Evolutionary conservation across 1,139 yeast species (phyloP).

Genomic region (Debaryomycetaceae sp.): DNA sequence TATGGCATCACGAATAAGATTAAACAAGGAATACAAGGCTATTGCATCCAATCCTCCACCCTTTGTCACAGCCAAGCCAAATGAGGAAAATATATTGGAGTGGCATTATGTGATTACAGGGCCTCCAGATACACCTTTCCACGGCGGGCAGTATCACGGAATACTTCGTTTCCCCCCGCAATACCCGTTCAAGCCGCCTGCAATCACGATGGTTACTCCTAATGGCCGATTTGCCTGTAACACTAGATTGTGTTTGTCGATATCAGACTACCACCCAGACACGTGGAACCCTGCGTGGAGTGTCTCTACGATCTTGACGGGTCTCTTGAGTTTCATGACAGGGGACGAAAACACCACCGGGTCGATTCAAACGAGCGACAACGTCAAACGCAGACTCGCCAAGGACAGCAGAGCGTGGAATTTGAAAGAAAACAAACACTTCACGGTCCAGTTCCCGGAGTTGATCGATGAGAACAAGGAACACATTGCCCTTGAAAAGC

Average conservation of each 20-base stretch:
- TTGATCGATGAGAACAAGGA: slow-evolving; percentile 45
- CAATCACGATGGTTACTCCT: slow-evolving; percentile 87
- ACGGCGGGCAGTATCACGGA: slow-evolving; percentile 88
- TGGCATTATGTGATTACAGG: slow-evolving; percentile 85
- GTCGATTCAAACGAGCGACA: slow-evolving; percentile 34
- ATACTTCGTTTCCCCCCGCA: slow-evolving; percentile 78
- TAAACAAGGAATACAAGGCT: slow-evolving; percentile 76
- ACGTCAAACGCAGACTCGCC: slow-evolving; percentile 36
- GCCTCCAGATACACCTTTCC: slow-evolving; percentile 83
- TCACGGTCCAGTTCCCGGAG: slow-evolving; percentile 67
- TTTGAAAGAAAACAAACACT: slow-evolving; percentile 49
- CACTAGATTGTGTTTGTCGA: slow-evolving; percentile 76
- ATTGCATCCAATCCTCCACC: slow-evolving; percentile 79
- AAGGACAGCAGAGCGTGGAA: slow-evolving; percentile 67
- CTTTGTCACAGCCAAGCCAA: slow-evolving; percentile 76
- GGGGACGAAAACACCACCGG: slow-evolving; percentile 45
- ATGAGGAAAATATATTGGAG: slow-evolving; percentile 68
- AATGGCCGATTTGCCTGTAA: slow-evolving; percentile 77
- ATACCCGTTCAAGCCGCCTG: slow-evolving; percentile 91
- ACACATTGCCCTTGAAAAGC: slow-evolving; percentile 16
- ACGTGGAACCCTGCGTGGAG: slow-evolving; percentile 97
- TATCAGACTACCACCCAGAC: slow-evolving; percentile 92
- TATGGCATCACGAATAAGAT: slow-evolving; percentile 53
- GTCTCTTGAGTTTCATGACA: slow-evolving; percentile 83
- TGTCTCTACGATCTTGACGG: slow-evolving; percentile 80